Conservation (phyloP, 768 basidiomycete genomes). For the Boletus tylopilopsis region DNA sequence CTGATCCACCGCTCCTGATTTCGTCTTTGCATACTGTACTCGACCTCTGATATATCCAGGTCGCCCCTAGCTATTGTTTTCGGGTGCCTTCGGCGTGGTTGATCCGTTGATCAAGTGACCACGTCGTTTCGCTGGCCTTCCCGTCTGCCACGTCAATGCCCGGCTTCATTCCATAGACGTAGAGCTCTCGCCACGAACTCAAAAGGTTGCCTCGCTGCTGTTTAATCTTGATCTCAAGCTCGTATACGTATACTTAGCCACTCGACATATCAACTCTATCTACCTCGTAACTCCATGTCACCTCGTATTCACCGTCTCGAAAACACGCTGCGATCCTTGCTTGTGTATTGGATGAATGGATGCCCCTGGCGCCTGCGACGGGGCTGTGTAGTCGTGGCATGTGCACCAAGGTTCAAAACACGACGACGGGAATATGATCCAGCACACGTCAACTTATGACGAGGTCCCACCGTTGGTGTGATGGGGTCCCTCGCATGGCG, state of each 20-base stretch:
- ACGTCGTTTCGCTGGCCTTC: conserved; percentile 3
- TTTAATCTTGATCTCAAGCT: conserved; percentile 21
- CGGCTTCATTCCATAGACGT: conserved; percentile 15
- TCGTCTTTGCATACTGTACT: conserved; percentile 7
- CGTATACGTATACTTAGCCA: conserved; percentile 17
- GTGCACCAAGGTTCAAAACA: too few relatives aligned
- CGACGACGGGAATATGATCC: too few relatives aligned
- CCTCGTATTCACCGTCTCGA: conserved; percentile 10
- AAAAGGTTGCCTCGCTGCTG: conserved; percentile 4
- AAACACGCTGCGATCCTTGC: not conserved
- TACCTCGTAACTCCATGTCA: conserved; percentile 24
- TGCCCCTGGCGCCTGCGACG: too few relatives aligned
- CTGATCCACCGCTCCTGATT: conserved; percentile 10
- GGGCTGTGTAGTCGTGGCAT: too few relatives aligned
- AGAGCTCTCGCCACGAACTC: conserved; percentile 13
- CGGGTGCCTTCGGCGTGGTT: conserved; percentile 10
- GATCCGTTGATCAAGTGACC: not conserved
- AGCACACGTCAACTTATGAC: too few relatives aligned
- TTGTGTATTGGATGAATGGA: too few relatives aligned
- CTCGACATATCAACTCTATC: conserved; percentile 18
- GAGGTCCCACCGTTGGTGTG: too few relatives aligned
- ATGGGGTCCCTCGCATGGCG: too few relatives aligned
- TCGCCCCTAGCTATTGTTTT: conserved; percentile 10
- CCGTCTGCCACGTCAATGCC: conserved; percentile 7
- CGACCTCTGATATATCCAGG: conserved; percentile 35